phyloP scores from a whole-genome alignment of 2,329 filamentous ascomycete genomes.

The Fusarium protoensiforme region DNA sequence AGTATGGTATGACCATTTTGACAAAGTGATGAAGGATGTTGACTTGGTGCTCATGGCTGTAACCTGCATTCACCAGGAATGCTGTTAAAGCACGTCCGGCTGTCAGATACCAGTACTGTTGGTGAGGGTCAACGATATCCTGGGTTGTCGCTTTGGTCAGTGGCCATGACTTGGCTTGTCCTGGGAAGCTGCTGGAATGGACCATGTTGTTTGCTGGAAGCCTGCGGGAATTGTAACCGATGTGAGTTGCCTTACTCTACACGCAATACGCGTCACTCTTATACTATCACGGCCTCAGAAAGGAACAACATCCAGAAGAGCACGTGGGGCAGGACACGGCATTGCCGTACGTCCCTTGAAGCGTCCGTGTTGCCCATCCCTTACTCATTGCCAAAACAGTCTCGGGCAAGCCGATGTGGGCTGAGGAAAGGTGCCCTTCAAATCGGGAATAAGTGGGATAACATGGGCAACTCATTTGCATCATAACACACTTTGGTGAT shows the following conservation, averaged over 20 bases:
- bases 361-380: background rate
- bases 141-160: background rate
- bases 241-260: background rate
- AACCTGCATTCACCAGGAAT: background rate
- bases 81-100: background rate
- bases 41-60: background rate
- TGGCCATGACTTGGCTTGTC: background rate
- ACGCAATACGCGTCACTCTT: background rate
- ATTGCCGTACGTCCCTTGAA: background rate
- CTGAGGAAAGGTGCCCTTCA: background rate
- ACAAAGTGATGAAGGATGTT: slow-evolving; percentile 2
- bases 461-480: background rate
- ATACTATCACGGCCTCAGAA: background rate
- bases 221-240: background rate
- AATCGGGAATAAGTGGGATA: background rate
- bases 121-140: background rate
- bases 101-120: slow-evolving; percentile 2
- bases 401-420: background rate
- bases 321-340: background rate
- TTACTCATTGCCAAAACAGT: background rate
- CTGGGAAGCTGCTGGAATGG: too few relatives aligned
- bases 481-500: background rate
- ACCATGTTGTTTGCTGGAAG: background rate
- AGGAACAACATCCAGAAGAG: background rate
- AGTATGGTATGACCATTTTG: background rate